Evolutionary conservation across 1,284 basidiomycete species (phyloP).

Genomic region (Vanrija pseudolonga): DNA sequence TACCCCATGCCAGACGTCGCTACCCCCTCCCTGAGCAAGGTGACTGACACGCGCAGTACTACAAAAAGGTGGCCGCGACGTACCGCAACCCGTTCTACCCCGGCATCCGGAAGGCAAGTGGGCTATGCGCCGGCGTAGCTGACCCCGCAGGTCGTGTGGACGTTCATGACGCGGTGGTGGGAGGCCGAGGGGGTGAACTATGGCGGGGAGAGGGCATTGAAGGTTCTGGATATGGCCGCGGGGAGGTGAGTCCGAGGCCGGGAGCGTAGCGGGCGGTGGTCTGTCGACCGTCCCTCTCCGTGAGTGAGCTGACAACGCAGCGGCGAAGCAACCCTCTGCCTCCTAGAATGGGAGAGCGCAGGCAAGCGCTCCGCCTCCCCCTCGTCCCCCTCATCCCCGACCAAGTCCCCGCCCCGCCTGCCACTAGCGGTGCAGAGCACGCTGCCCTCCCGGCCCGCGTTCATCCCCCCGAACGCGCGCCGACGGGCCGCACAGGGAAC

Average conservation of each 20-base stretch:
- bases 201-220: slow-evolving; percentile 20
- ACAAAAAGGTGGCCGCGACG: slow-evolving; percentile 57
- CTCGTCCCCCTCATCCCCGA: not conserved
- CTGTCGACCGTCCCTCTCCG: too few species aligned
- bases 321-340: slow-evolving; percentile 47
- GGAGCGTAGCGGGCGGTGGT: not conserved
- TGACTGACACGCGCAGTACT: slow-evolving; percentile 48
- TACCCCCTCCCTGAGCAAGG: not conserved
- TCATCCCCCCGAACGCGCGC: slow-evolving; percentile 36
- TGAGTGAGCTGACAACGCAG: slow-evolving; percentile 28
- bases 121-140: slow-evolving; percentile 22
- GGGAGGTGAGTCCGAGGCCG: slow-evolving; percentile 49
- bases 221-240: slow-evolving; percentile 56
- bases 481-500: not conserved
- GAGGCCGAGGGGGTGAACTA: slow-evolving; percentile 41
- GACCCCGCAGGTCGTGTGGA: slow-evolving; percentile 28
- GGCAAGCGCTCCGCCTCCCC: slow-evolving; percentile 7
- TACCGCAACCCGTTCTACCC: slow-evolving; percentile 72
- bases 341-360: slow-evolving; percentile 42
- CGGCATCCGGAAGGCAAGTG: slow-evolving; percentile 57
- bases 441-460: slow-evolving; percentile 21
- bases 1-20: too few species aligned
- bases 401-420: not conserved
- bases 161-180: slow-evolving; percentile 51
- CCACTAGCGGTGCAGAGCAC: slow-evolving; percentile 2